These are phyloP conservation scores for Sideroxylon spinosum DNA, from an alignment of 179 eudicot species.

Conservation along the genomic window DNA sequence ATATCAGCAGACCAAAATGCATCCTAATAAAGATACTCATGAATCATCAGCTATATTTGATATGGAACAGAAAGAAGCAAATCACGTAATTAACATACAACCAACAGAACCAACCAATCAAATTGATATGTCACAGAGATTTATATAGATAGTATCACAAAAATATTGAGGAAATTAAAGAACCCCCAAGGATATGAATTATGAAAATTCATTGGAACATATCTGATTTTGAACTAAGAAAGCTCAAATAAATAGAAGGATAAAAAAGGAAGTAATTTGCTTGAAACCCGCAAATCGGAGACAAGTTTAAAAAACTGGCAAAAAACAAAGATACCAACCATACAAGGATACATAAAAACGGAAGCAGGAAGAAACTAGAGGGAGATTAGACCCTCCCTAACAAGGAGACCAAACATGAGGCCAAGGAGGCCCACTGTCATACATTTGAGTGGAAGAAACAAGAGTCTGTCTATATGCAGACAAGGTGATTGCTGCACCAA, in stretches of 20 bases:
- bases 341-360: neutral
- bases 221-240: neutral
- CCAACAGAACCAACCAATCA: no score
- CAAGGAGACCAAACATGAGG: conserved; percentile 49
- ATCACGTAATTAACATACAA: no score
- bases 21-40: no score
- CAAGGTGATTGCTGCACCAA: conserved; percentile 67
- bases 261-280: neutral
- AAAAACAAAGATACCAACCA: neutral
- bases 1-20: no score
- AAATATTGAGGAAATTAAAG: neutral
- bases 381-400: conserved; percentile 53
- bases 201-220: neutral
- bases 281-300: neutral
- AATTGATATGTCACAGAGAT: no score
- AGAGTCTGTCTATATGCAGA: conserved; percentile 64
- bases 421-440: conserved; percentile 52
- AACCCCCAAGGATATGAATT: neutral
- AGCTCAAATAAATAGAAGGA: neutral
- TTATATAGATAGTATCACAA: no score
- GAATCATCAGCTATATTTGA: no score
- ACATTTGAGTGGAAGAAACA: conserved; percentile 45
- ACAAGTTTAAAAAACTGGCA: neutral
- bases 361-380: conserved; percentile 11
- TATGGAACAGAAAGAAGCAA: no score